Evolutionary conservation across 2,329 filamentous ascomycete genomes (phyloP).

Genomic region (Fusarium pseudocircinatum): DNA sequence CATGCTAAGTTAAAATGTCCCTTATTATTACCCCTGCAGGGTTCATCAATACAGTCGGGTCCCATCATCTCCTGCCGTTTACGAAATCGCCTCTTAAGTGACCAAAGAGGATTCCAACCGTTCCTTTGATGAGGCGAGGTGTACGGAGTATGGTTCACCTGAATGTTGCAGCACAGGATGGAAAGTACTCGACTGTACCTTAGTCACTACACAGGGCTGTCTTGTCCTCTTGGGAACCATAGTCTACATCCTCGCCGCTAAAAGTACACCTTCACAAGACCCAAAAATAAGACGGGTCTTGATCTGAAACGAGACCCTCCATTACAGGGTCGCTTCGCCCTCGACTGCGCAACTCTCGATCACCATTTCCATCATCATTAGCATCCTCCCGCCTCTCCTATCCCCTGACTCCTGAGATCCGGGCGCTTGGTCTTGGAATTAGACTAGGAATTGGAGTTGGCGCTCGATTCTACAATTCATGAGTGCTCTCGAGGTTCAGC

Average conservation of each 20-base stretch:
- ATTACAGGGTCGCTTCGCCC: conserved; percentile 33
- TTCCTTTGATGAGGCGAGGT: conserved; percentile 10
- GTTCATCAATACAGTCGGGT: conserved; percentile 14
- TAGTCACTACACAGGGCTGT: background rate
- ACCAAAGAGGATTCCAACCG: conserved; percentile 24
- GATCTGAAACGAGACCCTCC: conserved; percentile 39
- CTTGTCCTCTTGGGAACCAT: background rate
- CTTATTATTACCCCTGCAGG: conserved; percentile 23
- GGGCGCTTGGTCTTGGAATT: background rate
- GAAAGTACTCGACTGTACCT: background rate
- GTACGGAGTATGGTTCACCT: conserved; percentile 27
- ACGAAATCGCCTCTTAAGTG: conserved; percentile 15
- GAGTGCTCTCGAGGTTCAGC: background rate
- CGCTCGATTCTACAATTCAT: background rate
- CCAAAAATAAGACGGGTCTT: conserved; percentile 20
- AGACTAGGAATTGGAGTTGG: background rate
- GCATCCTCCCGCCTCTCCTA: conserved; percentile 13
- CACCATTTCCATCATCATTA: background rate
- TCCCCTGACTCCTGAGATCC: conserved; percentile 25
- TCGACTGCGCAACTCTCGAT: conserved; percentile 13
- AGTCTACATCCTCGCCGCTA: background rate
- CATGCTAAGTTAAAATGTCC: background rate
- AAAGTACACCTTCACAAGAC: conserved; percentile 9
- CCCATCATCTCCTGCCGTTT: conserved; percentile 26
- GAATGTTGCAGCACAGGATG: conserved; percentile 31